Conservation (phyloP, 768 basidiomycete species). For the Asterophora parasitica region DNA sequence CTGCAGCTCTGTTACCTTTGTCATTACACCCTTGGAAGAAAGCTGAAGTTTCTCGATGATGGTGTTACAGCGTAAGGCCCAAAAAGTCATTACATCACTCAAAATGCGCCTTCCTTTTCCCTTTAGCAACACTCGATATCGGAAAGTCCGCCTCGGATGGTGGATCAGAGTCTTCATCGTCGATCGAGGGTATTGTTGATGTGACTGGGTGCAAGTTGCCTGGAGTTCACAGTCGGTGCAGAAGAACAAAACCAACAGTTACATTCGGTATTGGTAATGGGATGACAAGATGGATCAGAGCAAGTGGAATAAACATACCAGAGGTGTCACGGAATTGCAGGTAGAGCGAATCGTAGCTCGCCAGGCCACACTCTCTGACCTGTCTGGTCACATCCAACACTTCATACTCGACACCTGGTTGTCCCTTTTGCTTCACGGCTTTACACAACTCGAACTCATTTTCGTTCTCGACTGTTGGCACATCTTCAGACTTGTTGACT, state of each 20-base stretch:
- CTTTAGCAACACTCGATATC: slow-evolving; percentile 40
- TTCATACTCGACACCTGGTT: slow-evolving; percentile 48
- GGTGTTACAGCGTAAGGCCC: background rate
- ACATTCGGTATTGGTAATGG: slow-evolving; percentile 13
- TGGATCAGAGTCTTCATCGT: slow-evolving; percentile 59
- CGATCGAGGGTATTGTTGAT: slow-evolving; percentile 50
- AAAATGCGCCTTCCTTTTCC: slow-evolving; percentile 56
- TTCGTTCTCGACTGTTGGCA: slow-evolving; percentile 26
- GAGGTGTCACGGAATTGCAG: slow-evolving; percentile 59
- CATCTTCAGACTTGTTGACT: slow-evolving; percentile 30
- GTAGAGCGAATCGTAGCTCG: slow-evolving; percentile 65
- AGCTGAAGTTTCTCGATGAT: slow-evolving; percentile 15
- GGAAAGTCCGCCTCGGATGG: slow-evolving; percentile 20
- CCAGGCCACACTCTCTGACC: slow-evolving; percentile 45
- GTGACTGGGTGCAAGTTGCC: slow-evolving; percentile 58
- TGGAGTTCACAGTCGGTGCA: slow-evolving; percentile 23
- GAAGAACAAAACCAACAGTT: slow-evolving; percentile 14
- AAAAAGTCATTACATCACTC: slow-evolving; percentile 17
- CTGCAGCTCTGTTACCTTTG: slow-evolving; percentile 82
- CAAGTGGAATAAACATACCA: slow-evolving; percentile 40
- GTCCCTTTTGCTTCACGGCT: slow-evolving; percentile 46
- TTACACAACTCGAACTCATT: slow-evolving; percentile 59
- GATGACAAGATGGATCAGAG: slow-evolving; percentile 10
- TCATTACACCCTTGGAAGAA: slow-evolving; percentile 50
- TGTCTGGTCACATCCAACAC: slow-evolving; percentile 38